These are phyloP conservation scores for Candida stauntonica DNA, from an alignment of 805 yeast genomes.

Conservation along the genomic window DNA sequence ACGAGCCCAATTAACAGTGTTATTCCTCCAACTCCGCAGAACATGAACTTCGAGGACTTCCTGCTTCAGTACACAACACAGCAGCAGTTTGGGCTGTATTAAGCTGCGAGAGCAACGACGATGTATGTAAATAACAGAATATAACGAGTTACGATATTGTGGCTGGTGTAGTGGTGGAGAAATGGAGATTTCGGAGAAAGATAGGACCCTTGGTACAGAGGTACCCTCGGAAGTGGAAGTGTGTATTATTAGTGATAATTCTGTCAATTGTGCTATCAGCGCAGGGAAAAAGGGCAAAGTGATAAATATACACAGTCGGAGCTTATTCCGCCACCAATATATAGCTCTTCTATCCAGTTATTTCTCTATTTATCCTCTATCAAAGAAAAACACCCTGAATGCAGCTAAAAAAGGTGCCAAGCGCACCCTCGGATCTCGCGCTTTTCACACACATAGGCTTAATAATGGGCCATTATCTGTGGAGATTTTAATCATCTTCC, in stretches of 20 bases:
- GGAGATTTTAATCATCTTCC: background rate
- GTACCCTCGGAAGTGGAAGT: constrained; percentile 4
- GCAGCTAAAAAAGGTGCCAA: constrained; percentile 6
- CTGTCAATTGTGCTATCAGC: too few species aligned
- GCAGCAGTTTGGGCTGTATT: constrained; percentile 3
- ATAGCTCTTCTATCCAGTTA: too few species aligned
- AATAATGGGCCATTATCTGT: too few species aligned
- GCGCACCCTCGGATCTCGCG: constrained; percentile 5
- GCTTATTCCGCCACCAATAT: too few species aligned
- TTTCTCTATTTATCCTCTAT: too few species aligned
- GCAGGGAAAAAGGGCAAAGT: too few species aligned
- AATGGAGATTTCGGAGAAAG: constrained; percentile 6
- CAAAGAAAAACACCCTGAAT: background rate
- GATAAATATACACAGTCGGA: too few species aligned
- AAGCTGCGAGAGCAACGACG: background rate
- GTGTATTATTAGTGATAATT: background rate
- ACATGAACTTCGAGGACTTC: constrained; percentile 8
- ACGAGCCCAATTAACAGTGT: background rate
- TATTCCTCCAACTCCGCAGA: background rate
- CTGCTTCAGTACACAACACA: constrained; percentile 6
- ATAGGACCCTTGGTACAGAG: background rate
- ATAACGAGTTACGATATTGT: background rate
- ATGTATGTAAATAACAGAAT: background rate
- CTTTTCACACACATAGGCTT: too few species aligned
- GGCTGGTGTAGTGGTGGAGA: background rate